phyloP scores from a whole-genome alignment of 2,329 filamentous ascomycete species.

The Ilyonectria robusta region DNA sequence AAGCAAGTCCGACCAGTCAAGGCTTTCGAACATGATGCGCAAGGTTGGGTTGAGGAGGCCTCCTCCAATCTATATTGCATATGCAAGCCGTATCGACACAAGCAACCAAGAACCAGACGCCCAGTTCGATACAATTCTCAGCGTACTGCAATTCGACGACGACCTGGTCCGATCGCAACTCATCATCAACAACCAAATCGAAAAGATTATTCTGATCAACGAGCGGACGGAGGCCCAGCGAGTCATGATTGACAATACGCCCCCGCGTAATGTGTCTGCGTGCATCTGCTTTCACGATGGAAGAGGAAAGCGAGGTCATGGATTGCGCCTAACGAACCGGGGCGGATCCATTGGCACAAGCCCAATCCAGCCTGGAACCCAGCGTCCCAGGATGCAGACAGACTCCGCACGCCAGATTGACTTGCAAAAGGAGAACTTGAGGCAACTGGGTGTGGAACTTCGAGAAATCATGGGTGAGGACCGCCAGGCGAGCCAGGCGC shows the following conservation, averaged over 20 bases:
- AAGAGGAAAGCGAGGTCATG: slow-evolving; percentile 67
- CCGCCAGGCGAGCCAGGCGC: slow-evolving; percentile 61
- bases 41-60: slow-evolving; percentile 66
- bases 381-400: slow-evolving; percentile 82
- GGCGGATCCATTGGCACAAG: slow-evolving; percentile 59
- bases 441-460: slow-evolving; percentile 70
- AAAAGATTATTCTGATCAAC: slow-evolving; percentile 86
- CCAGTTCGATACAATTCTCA: slow-evolving; percentile 82
- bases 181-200: slow-evolving; percentile 86
- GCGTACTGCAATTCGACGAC: slow-evolving; percentile 86
- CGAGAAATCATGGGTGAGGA: slow-evolving; percentile 65
- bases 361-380: slow-evolving; percentile 61
- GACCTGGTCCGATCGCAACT: slow-evolving; percentile 83
- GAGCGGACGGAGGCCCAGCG: slow-evolving; percentile 75
- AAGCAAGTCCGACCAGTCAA: slow-evolving; percentile 80
- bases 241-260: slow-evolving; percentile 75
- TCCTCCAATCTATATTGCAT: slow-evolving; percentile 57
- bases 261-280: slow-evolving; percentile 78
- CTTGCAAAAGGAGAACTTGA: slow-evolving; percentile 63
- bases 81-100: slow-evolving; percentile 54
- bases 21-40: slow-evolving; percentile 76
- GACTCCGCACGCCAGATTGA: slow-evolving; percentile 78
- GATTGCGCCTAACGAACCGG: slow-evolving; percentile 68
- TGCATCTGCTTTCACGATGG: slow-evolving; percentile 79
- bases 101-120: slow-evolving; percentile 77